A percentile compares a stretch with the other conserved stretches of the same genome.
Conservation (phyloP, 345 rosid species). For the Xanthoceras sorbifolium region DNA sequence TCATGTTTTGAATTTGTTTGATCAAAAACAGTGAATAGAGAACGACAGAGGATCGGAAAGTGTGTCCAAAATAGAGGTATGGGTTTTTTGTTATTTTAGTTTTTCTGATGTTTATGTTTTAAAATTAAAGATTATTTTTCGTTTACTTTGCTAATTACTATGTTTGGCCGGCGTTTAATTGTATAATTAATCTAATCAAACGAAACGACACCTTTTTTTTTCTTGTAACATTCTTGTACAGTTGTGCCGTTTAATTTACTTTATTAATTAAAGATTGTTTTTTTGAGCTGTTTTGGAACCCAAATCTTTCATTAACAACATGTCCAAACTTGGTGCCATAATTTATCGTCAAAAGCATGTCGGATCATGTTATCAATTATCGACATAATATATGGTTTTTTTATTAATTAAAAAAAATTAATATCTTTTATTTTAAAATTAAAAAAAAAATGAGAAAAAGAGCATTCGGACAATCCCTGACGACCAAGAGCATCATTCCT, state of each 20-base stretch:
- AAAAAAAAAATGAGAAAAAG: too few species aligned
- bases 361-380: too few species aligned
- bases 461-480: too few species aligned
- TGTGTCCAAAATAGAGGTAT: constrained; percentile 13
- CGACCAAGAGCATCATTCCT: too few species aligned
- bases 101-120: background rate
- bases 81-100: background rate
- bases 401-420: too few species aligned
- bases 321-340: too few species aligned
- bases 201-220: background rate
- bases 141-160: background rate
- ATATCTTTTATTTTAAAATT: too few species aligned
- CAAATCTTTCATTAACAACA: too few species aligned
- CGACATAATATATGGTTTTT: too few species aligned
- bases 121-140: background rate
- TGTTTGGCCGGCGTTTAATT: background rate
- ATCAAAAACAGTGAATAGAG: background rate
- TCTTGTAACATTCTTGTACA: background rate
- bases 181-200: too few species aligned
- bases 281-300: too few species aligned
- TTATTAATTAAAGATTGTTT: background rate
- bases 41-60: constrained; percentile 9
- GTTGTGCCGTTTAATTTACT: background rate
- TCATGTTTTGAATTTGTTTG: constrained; percentile 32
- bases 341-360: too few species aligned